Base-by-base conservation (phyloP, 1,284 basidiomycete genomes). In the Ustanciosporium gigantosporum region DNA sequence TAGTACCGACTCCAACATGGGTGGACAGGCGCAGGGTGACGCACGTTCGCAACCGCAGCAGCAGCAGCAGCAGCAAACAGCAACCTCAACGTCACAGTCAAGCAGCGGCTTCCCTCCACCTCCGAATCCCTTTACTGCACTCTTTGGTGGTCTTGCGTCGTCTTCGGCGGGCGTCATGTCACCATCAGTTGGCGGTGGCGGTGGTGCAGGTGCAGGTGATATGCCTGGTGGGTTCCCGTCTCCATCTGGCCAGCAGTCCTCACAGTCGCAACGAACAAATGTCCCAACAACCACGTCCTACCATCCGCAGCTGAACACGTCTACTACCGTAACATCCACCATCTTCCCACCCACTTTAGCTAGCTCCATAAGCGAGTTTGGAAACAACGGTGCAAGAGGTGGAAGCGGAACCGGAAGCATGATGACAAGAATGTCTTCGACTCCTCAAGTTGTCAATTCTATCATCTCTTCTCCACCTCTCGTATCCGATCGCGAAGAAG, bases 401-500 rank as follows among this genome's bases (percentile, higher is more conserved):
- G n/a, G n/a, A n/a, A n/a, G n/a, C n/a, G n/a, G n/a, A n/a, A n/a
- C n/a, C n/a, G 17, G 4, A 19, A 6, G 20, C 16, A 15, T 14
- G 15, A 16, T 34, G 29, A 14, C n/a, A 5, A 31, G 41, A 1
- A 3, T 14, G 14, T 5, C 23, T 8, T 32, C 24, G 20, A 36
- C 16, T 11, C 19, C 37, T 21, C 22, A 43, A 25, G 45, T 49
- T 34, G 46, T 64, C 35, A 58, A 53, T 20, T 39, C 45, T 24
- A 53, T 57, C 37, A 35, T 57, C 7, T 53, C 48, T 21, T 46
- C 43, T 47, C 53, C 60, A 16, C 55, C 60, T 15, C 51, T 64
- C 19, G 60, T 57, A 3, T 39, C 35, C n/a, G 60, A 57, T 50
- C 31, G 49, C 4, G 52, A 45, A n/a, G 53, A 43, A 17, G 56